phyloP scores from a whole-genome alignment of 2,329 filamentous ascomycete genomes.

The Epichloe gansuensis region DNA sequence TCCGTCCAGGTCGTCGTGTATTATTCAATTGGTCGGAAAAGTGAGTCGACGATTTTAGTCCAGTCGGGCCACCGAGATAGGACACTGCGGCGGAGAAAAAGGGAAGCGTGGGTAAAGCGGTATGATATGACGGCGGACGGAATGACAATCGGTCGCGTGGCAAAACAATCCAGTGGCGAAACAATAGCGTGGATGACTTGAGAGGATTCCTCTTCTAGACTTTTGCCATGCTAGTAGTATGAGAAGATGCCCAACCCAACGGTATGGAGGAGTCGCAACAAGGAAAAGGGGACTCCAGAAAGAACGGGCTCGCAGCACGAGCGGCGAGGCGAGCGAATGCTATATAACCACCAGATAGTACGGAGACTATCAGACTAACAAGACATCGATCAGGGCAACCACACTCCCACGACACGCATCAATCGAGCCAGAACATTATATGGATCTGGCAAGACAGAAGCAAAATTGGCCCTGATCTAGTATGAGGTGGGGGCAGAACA shows the following conservation, averaged over 20 bases:
- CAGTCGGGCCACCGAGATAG: neutral
- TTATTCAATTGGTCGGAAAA: neutral
- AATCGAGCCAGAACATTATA: neutral
- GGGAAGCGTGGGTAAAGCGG: neutral
- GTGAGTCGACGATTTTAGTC: neutral
- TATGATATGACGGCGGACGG: neutral
- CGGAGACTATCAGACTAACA: neutral
- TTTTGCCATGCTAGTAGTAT: neutral
- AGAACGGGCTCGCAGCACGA: neutral
- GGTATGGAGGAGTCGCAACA: neutral
- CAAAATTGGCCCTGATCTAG: conserved; percentile 1
- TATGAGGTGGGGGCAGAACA: neutral
- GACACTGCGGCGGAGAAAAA: neutral
- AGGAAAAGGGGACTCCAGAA: neutral
- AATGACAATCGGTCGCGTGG: neutral
- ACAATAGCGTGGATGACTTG: neutral
- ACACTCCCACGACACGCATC: neutral
- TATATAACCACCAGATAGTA: neutral
- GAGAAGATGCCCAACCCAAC: neutral
- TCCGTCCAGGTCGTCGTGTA: neutral
- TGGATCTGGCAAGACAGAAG: conserved; percentile 5
- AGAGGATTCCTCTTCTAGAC: neutral
- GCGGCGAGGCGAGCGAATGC: neutral
- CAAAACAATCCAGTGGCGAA: neutral
- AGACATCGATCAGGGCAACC: neutral